These are phyloP conservation scores for Xylaria arbuscula DNA, from an alignment of 2,329 filamentous ascomycete species.

Conservation along the genomic window DNA sequence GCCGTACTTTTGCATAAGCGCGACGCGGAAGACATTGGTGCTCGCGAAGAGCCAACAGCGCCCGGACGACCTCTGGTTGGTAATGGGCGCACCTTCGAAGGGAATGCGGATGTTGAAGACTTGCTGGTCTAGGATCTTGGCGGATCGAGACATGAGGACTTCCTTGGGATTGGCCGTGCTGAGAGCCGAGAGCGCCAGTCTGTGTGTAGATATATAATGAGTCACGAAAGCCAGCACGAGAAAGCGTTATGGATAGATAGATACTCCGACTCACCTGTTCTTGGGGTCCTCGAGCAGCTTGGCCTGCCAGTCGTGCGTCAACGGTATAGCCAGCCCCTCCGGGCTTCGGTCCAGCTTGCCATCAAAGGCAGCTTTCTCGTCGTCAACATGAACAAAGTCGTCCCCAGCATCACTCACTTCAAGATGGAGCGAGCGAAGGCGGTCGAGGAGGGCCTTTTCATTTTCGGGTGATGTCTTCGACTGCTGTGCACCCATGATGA, in stretches of 20 bases:
- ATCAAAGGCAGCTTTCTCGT: constrained; percentile 52
- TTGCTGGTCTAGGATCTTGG: constrained; percentile 76
- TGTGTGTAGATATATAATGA: constrained; percentile 47
- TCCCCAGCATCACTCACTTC: constrained; percentile 54
- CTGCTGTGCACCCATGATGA: constrained; percentile 58
- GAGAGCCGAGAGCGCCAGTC: constrained; percentile 80
- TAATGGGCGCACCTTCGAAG: constrained; percentile 83
- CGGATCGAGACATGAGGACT: constrained; percentile 72
- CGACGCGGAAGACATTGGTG: constrained; percentile 92
- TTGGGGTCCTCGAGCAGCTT: constrained; percentile 72
- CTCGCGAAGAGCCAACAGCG: constrained; percentile 93
- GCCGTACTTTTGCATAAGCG: constrained; percentile 84
- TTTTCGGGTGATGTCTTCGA: constrained; percentile 54
- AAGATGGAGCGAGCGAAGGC: constrained; percentile 58
- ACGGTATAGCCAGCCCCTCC: constrained; percentile 62
- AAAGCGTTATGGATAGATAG: background rate
- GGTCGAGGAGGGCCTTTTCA: constrained; percentile 60
- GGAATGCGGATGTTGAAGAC: constrained; percentile 87
- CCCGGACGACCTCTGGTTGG: constrained; percentile 83
- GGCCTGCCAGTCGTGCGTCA: constrained; percentile 69
- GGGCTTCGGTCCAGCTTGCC: constrained; percentile 48
- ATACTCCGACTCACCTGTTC: constrained; percentile 63
- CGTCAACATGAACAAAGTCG: constrained; percentile 64
- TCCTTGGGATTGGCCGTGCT: constrained; percentile 73
- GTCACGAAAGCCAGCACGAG: background rate